These are phyloP conservation scores for Pseudognaphalium luteoalbum DNA, from an alignment of 129 eudicot species.

Conservation along the genomic window DNA sequence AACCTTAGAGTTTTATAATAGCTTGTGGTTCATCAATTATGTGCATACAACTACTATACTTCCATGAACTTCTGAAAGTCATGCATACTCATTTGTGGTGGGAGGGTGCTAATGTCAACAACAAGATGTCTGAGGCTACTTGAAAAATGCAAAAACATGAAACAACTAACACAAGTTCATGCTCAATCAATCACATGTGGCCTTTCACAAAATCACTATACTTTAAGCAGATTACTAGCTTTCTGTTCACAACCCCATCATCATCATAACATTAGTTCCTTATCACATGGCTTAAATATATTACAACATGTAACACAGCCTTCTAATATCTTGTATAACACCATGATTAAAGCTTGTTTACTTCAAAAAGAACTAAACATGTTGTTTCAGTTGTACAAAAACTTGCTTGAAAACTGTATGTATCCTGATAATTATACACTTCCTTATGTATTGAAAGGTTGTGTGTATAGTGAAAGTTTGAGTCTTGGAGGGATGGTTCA, in stretches of 20 bases:
- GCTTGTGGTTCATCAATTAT: not conserved
- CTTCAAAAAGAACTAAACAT: constrained; percentile 38
- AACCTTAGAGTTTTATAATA: too few species aligned
- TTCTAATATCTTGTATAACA: constrained; percentile 55
- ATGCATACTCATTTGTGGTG: not conserved
- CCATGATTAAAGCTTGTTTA: constrained; percentile 63
- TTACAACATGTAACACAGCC: constrained; percentile 43
- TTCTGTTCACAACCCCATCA: constrained; percentile 52
- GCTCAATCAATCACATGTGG: constrained; percentile 57
- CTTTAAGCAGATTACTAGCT: constrained; percentile 62
- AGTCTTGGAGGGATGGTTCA: constrained; percentile 50
- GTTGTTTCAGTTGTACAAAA: constrained; percentile 40
- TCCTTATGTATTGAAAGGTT: constrained; percentile 58
- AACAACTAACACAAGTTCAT: constrained; percentile 53
- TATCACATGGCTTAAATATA: constrained; percentile 44
- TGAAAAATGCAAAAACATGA: constrained; percentile 60
- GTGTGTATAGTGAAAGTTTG: constrained; percentile 37
- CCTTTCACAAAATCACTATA: constrained; percentile 45
- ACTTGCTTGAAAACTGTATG: constrained; percentile 37
- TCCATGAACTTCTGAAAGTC: not conserved
- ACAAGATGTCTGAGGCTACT: constrained; percentile 51
- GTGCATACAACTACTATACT: not conserved
- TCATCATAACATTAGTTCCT: constrained; percentile 22
- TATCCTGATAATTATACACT: constrained; percentile 69
- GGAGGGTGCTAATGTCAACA: constrained; percentile 29